Evolutionary conservation across 1,139 yeast genomes (phyloP).

Genomic region (Entelexis sorbosivorans): DNA sequence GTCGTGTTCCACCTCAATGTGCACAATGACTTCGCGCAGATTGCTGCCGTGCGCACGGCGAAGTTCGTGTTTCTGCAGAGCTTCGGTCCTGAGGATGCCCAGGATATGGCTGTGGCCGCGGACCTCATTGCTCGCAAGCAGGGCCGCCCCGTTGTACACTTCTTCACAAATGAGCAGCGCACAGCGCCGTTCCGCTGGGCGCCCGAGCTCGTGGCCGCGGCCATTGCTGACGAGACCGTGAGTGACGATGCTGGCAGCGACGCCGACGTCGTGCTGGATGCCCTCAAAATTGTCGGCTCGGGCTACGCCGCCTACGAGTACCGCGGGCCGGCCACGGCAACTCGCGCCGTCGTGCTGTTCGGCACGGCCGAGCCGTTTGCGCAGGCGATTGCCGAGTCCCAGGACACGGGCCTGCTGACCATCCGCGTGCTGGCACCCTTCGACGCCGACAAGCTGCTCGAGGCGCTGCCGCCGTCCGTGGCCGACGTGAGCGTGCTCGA

Average conservation of each 20-base stretch:
- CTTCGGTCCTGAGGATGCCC: constrained; percentile 44
- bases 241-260: constrained; percentile 15
- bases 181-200: constrained; percentile 32
- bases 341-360: constrained; percentile 47
- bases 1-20: constrained; percentile 23
- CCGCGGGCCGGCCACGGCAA: constrained; percentile 35
- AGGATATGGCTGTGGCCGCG: constrained; percentile 45
- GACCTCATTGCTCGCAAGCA: constrained; percentile 44
- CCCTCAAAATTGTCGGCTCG: constrained; percentile 27
- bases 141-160: constrained; percentile 56
- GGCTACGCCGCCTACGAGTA: constrained; percentile 36
- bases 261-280: constrained; percentile 27
- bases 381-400: constrained; percentile 38
- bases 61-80: constrained; percentile 57
- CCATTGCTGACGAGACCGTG: constrained; percentile 18
- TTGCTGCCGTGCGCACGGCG: constrained; percentile 62
- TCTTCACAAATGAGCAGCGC: constrained; percentile 30
- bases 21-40: constrained; percentile 46
- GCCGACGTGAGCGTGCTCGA: constrained; percentile 53
- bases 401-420: constrained; percentile 38
- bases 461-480: constrained; percentile 45
- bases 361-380: constrained; percentile 40
- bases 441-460: constrained; percentile 41
- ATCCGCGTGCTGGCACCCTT: constrained; percentile 67
- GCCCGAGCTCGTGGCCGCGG: constrained; percentile 23